Evolutionary conservation across 495 filamentous ascomycete species (phyloP).

Genomic region (Hypoxylon trugodes): DNA sequence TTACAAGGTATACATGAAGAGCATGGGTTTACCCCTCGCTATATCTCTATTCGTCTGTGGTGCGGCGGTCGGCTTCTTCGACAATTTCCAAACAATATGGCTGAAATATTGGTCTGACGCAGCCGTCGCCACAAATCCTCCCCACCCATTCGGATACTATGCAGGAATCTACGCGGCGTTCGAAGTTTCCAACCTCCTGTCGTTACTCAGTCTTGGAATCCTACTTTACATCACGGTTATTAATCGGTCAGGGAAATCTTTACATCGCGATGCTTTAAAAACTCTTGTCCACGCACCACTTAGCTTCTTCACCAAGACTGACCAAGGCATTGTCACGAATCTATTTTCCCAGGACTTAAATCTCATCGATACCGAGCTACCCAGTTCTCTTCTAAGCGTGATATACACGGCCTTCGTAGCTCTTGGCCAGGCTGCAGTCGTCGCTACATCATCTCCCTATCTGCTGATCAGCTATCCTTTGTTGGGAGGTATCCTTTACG

Average conservation of each 20-base stretch:
- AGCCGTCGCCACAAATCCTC: constrained; percentile 29
- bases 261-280: constrained; percentile 37
- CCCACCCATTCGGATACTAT: constrained; percentile 46
- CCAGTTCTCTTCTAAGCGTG: constrained; percentile 27
- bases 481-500: constrained; percentile 50
- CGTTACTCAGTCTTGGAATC: constrained; percentile 11
- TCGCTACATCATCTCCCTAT: constrained; percentile 42
- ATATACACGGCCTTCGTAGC: constrained; percentile 17
- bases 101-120: constrained; percentile 51
- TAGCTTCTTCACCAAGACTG: constrained; percentile 51
- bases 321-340: constrained; percentile 54
- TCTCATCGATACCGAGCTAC: constrained; percentile 51
- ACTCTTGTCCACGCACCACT: constrained; percentile 44
- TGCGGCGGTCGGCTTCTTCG: constrained; percentile 44
- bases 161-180: constrained; percentile 48
- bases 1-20: constrained; percentile 50
- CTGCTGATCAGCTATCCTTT: constrained; percentile 38
- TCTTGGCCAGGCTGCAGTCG: constrained; percentile 45
- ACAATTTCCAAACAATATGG: constrained; percentile 51
- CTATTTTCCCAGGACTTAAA: constrained; percentile 57
- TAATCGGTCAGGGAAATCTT: constrained; percentile 31
- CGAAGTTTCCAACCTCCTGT: constrained; percentile 35
- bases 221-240: constrained; percentile 26
- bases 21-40: constrained; percentile 41
- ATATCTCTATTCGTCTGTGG: constrained; percentile 33